Evolutionary conservation across 805 yeast species (phyloP).

Genomic region (Jamesozyma rosinii): DNA sequence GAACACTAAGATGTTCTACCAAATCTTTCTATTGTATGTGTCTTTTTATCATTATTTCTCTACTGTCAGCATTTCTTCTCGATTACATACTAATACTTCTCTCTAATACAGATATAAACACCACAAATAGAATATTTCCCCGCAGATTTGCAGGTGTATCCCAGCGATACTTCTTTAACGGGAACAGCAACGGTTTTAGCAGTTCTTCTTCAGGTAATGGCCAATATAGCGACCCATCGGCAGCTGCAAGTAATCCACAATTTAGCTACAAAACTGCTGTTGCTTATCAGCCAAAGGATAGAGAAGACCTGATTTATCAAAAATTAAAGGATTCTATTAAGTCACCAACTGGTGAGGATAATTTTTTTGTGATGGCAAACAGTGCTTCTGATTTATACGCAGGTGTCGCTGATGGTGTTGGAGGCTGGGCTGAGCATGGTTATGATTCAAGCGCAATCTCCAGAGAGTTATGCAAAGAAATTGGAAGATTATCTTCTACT

Average conservation of each 20-base stretch:
- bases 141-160: conserved; percentile 9
- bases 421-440: conserved; percentile 93
- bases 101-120: conserved; percentile 4
- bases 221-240: conserved; percentile 1
- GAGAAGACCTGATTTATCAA: conserved; percentile 42
- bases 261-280: conserved; percentile 50
- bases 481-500: conserved; percentile 31
- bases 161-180: conserved; percentile 15
- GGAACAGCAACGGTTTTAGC: conserved; percentile 3
- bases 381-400: conserved; percentile 36
- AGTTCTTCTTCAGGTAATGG: conserved; percentile 1
- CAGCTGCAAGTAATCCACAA: conserved; percentile 11
- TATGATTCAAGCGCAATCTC: conserved; percentile 83
- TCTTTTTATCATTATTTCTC: conserved; percentile 6
- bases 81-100: conserved; percentile 15
- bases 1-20: conserved; percentile 8
- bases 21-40: conserved; percentile 19
- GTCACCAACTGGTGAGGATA: conserved; percentile 75
- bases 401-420: conserved; percentile 96
- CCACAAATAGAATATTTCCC: conserved; percentile 3
- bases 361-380: conserved; percentile 42
- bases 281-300: conserved; percentile 65
- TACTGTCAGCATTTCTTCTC: conserved; percentile 8
- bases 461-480: conserved; percentile 58
- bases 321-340: conserved; percentile 29